Base-by-base conservation (phyloP, 1,139 yeast species). In the Pneumocystis wakefieldiae region DNA sequence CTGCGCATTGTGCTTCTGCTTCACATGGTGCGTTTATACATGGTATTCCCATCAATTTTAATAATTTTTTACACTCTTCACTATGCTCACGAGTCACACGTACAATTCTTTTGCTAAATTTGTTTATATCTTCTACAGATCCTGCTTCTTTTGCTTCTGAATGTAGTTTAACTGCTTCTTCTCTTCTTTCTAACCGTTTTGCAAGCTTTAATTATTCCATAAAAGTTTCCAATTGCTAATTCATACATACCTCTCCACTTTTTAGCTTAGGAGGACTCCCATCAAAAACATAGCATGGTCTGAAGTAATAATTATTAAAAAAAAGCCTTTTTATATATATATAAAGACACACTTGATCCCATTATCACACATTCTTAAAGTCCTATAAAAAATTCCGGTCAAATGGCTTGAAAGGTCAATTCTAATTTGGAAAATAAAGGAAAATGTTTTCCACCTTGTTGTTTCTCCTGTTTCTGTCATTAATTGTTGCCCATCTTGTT, bases 1-100 rank as follows among this genome's bases (percentile, higher is more conserved):
- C 95, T 0, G 98, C 98, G 77, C 98, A 92, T 71, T 92, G 97
- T 0, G 98, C 96, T 73, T 92, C 99, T 0, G 99, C 99, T 74
- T 92, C 99, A 73, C 96, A 86, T 0, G 99, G 98, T 0, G 98
- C 97, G 64, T 84, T 83, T 7, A 92, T 86, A 70, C 78, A 88
- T 0, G 99, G 99, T 59, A 92, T 86, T 1, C 99, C 99, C 99
- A 92, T 92, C 59, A 91, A 76, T 64, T 78, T 81, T 64, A 92
- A 77, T 65, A 92, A 76, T 67, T 81, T 78, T 73, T 89, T 88
- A 24, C 96, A 97, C 71, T 94, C 98, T 42, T 88, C 97, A 70
- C 91, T 92, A 69, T 94, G 98, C 69, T 89, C 92, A 65, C 82
- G 78, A 0, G 96, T 83, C 1, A 90, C 98, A 67, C 87, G 80